Evolutionary conservation across 2,329 filamentous ascomycete species (phyloP).

Genomic region (Mariannaea elegans): DNA sequence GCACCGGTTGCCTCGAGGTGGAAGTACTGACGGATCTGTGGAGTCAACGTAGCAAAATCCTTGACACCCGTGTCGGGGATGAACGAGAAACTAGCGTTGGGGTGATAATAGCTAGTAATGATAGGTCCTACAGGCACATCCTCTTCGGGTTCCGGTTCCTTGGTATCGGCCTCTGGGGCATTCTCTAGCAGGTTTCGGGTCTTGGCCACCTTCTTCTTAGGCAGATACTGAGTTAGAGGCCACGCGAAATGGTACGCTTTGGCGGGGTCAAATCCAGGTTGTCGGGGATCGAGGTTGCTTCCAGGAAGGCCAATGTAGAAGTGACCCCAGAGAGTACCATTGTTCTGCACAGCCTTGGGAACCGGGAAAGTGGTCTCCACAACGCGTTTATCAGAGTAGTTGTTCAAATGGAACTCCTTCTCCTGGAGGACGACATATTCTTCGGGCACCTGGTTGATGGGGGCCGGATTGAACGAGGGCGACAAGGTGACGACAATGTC

Average conservation of each 20-base stretch:
- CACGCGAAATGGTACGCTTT: slow-evolving; percentile 86
- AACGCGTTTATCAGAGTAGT: slow-evolving; percentile 80
- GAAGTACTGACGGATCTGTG: slow-evolving; percentile 80
- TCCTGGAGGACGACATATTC: slow-evolving; percentile 82
- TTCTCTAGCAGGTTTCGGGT: slow-evolving; percentile 84
- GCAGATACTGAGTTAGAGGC: slow-evolving; percentile 87
- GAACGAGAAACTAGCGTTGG: slow-evolving; percentile 90
- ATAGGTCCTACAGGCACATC: slow-evolving; percentile 70
- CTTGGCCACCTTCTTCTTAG: slow-evolving; percentile 90
- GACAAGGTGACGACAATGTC: slow-evolving; percentile 90
- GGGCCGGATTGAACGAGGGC: slow-evolving; percentile 73
- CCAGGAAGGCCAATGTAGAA: slow-evolving; percentile 87
- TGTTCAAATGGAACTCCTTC: slow-evolving; percentile 79
- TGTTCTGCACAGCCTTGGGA: slow-evolving; percentile 83
- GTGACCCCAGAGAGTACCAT: slow-evolving; percentile 94
- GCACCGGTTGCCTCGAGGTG: slow-evolving; percentile 82
- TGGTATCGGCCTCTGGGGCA: slow-evolving; percentile 47
- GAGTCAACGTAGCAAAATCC: slow-evolving; percentile 72
- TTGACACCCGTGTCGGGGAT: slow-evolving; percentile 81
- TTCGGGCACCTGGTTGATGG: slow-evolving; percentile 70
- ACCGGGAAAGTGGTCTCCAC: slow-evolving; percentile 81
- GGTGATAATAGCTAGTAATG: slow-evolving; percentile 89
- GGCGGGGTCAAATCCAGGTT: slow-evolving; percentile 74
- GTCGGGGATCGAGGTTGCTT: slow-evolving; percentile 77
- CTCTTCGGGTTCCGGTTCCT: slow-evolving; percentile 61